Base-by-base conservation (phyloP, 2,329 filamentous ascomycete species). In the Arthrobotrys sinensis region DNA sequence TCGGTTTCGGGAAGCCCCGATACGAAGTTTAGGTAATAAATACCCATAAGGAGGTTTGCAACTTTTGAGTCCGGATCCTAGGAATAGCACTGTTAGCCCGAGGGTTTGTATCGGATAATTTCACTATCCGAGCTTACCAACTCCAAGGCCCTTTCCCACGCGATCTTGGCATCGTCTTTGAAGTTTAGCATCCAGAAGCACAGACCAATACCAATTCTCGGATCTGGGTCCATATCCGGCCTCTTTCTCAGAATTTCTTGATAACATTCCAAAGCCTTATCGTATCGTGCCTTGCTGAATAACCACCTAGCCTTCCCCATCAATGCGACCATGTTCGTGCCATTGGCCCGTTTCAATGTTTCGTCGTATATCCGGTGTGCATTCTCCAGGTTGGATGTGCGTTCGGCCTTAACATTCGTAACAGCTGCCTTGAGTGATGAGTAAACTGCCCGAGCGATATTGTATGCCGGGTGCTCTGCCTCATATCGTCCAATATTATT, bases 401-500 rank as follows among this genome's bases (percentile, higher is more conserved):
- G 81, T 88, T 86, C 82, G 6, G 79, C 66, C 43, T 79, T 80
- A 7, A 93, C 0, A 90, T 88, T 82, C 94, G 92, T 14, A 96
- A 86, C 0, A 16, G 96, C 97, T 34, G 96, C 93, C 82, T 93
- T 92, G 21, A 99, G 88, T 6, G 99, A 90, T 76, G 93, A 91
- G 50, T 98, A 88, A 38, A 97, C 94, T 69, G 96, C 96, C 52
- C 95, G 91, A 19, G 95, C 95, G 62, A 99, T 89, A 83, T 94
- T 96, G 0, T 98, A 89, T 40, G 96, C 94, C 4, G 94, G 92
- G 81, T 96, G 97, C 0, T 93, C 91, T 8, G 96, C 95, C 84
- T 96, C 97, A 83, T 98, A 92, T 76, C 94, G 91, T 19, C 93
- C 93, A n/a, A 96, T 95, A 82, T 98, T 96, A 85, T 99, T 99